phyloP scores from a whole-genome alignment of 2,329 filamentous ascomycete genomes.

The Biscogniauxia sp. region DNA sequence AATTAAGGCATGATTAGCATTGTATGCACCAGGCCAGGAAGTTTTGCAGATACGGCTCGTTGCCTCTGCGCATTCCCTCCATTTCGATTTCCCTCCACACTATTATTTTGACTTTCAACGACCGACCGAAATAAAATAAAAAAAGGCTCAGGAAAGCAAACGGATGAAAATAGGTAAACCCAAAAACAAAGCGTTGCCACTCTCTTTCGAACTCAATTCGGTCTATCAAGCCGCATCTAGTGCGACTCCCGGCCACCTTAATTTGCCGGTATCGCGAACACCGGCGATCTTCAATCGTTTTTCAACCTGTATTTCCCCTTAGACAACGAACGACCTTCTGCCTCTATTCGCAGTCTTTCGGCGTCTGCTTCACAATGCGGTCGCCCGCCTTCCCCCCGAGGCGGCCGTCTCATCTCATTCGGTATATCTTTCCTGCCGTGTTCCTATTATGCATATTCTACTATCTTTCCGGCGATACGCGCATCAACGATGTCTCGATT shows the following conservation, averaged over 20 bases:
- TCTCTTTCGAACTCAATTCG: background rate
- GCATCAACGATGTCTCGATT: slow-evolving; percentile 7
- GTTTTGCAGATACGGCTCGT: background rate
- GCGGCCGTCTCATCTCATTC: slow-evolving; percentile 42
- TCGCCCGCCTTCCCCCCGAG: slow-evolving; percentile 42
- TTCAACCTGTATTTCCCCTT: background rate
- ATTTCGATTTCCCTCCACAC: background rate
- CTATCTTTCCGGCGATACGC: slow-evolving; percentile 27
- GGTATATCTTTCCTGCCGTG: slow-evolving; percentile 38
- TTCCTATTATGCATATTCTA: slow-evolving; percentile 37
- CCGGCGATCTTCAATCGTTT: background rate
- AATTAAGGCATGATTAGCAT: background rate
- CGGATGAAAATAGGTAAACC: background rate
- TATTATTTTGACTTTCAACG: background rate
- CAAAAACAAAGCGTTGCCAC: background rate
- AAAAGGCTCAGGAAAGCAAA: background rate
- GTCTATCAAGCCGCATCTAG: background rate
- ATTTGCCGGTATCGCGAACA: background rate
- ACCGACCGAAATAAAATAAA: too few species aligned
- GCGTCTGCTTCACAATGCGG: slow-evolving; percentile 32
- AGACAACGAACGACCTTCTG: slow-evolving; percentile 17
- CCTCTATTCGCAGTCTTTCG: slow-evolving; percentile 22
- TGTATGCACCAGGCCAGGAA: background rate
- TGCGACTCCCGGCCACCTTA: background rate
- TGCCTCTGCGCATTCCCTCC: background rate